Conservation (phyloP, 73 alveolate genomes). For the Blepharisma japonicum region DNA sequence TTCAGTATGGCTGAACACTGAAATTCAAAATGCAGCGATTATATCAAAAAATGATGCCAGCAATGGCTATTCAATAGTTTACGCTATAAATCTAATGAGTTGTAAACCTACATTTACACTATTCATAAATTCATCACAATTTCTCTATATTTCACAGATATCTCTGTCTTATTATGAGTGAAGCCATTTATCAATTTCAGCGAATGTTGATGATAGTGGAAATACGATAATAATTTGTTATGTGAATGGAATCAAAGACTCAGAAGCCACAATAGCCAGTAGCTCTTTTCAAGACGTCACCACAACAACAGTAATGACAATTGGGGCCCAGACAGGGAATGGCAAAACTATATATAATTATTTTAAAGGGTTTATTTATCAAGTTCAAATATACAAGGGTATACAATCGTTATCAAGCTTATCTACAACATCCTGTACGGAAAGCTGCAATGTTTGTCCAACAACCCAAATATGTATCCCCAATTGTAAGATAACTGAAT, state of each 20-base stretch:
- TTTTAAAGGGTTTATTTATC: slow-evolving; percentile 9
- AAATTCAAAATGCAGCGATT: neutral
- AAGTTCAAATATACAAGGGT: neutral
- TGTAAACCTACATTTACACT: too few relatives aligned
- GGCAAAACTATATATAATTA: neutral
- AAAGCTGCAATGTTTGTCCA: too few relatives aligned
- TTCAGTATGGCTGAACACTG: neutral
- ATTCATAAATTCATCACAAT: too few relatives aligned
- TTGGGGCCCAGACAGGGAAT: neutral
- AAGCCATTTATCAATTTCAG: too few relatives aligned
- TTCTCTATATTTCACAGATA: too few relatives aligned
- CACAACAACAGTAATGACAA: neutral
- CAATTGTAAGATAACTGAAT: too few relatives aligned
- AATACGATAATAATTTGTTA: neutral
- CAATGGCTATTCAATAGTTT: neutral
- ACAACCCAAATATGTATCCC: too few relatives aligned
- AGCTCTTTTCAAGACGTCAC: neutral
- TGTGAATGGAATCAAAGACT: neutral
- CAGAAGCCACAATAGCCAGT: neutral
- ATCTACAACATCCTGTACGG: too few relatives aligned
- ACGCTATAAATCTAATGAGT: neutral
- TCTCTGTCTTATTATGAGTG: too few relatives aligned
- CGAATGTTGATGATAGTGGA: neutral
- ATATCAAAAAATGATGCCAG: neutral
- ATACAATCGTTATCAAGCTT: too few relatives aligned